Percentiles rank a stretch among this genome's conserved stretches.
Conservation (phyloP, 1,284 basidiomycete genomes). For the Rhizoctonia solani region DNA sequence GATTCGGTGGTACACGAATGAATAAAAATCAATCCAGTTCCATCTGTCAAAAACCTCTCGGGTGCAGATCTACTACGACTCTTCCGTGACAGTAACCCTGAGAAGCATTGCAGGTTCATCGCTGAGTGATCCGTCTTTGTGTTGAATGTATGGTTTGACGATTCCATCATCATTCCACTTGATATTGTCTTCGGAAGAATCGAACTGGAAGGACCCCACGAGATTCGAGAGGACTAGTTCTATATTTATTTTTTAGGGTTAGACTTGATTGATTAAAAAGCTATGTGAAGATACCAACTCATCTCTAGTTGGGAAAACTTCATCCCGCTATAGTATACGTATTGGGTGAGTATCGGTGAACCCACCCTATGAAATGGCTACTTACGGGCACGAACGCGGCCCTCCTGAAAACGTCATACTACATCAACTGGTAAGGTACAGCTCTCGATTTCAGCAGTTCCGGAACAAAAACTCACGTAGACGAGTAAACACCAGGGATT, state of each 20-base stretch:
- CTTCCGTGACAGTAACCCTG: background rate
- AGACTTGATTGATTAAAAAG: background rate
- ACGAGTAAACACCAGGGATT: background rate
- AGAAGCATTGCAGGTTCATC: background rate
- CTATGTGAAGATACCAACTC: background rate
- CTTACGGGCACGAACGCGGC: slow-evolving; percentile 2
- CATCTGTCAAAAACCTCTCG: too few relatives aligned
- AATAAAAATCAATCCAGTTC: too few relatives aligned
- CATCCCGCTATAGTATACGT: background rate
- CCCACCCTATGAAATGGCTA: too few relatives aligned
- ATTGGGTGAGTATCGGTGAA: too few relatives aligned
- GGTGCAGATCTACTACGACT: background rate
- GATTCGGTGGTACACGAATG: too few relatives aligned
- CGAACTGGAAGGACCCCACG: background rate
- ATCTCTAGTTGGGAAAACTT: slow-evolving; percentile 13
- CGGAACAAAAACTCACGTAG: background rate
- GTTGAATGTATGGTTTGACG: background rate
- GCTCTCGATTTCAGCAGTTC: too few relatives aligned
- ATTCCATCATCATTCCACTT: background rate
- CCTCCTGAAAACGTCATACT: slow-evolving; percentile 9
- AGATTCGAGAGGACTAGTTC: slow-evolving; percentile 8
- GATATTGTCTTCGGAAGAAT: background rate
- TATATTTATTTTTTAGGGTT: background rate
- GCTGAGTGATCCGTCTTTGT: background rate
- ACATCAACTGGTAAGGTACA: too few relatives aligned